Evolutionary conservation across 2,329 filamentous ascomycete genomes (phyloP), one percentile per base, ranked within the genome.

Genomic region (Xylariaceae sp.): DNA sequence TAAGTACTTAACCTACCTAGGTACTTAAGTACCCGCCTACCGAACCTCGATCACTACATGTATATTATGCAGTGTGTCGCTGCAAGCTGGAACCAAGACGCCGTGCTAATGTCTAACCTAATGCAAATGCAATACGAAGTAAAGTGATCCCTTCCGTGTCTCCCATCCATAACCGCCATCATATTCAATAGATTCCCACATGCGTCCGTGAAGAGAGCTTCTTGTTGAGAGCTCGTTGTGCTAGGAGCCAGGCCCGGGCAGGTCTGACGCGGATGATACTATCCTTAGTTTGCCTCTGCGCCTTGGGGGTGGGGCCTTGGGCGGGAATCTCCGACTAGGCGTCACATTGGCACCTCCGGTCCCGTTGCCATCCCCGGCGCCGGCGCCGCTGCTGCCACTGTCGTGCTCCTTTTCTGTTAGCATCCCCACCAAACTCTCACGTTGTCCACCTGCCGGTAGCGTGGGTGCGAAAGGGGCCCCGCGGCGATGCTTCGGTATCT

Each of bases 401-500:
- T n/a, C n/a, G n/a, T n/a, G n/a, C n/a, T n/a, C n/a, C n/a, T n/a
- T n/a, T n/a, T n/a, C n/a, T n/a, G n/a, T n/a, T n/a, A n/a, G n/a
- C n/a, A n/a, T n/a, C n/a, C n/a, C n/a, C n/a, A n/a, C n/a, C n/a
- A n/a, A n/a, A n/a, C n/a, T n/a, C n/a, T n/a, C n/a, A n/a, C 6
- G 11, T 24, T 24, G 13, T 40, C 38, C n/a, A 31, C n/a, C 11
- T 7, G 32, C 31, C 14, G 27, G 39, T 5, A 34, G 19, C 5
- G 40, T 26, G 18, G 52, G 36, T 27, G 50, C 53, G 33, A 62
- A 56, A 2, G 70, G 71, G 4, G 66, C 59, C 6, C 76, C 75
- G 41, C 78, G 74, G 2, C 71, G 65, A 44, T 78, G 74, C 50
- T 64, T 74, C 2, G 76, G 76, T 14, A 80, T 71, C 32, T 67